Conservation (phyloP, 371 early-diverging fungal genomes). For the Nosema muscidifuracis region DNA sequence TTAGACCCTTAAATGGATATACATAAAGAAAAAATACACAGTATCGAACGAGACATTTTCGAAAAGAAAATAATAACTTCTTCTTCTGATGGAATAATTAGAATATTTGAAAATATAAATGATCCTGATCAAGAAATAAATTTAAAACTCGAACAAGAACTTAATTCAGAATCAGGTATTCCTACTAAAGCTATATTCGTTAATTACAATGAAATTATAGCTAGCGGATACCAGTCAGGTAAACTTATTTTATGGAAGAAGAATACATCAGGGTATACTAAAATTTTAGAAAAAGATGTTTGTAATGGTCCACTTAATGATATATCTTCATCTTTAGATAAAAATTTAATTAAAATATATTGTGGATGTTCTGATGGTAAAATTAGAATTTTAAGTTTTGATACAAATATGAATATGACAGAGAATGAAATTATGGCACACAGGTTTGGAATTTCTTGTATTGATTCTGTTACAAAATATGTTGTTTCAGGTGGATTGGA, state of each 20-base stretch:
- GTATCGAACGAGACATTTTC: conserved; percentile 42
- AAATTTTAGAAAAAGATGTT: conserved; percentile 46
- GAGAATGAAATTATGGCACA: conserved; percentile 33
- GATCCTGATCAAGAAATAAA: background rate
- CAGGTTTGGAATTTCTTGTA: conserved; percentile 50
- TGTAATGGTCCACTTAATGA: conserved; percentile 57
- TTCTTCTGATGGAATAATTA: conserved; percentile 35
- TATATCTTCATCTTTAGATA: background rate
- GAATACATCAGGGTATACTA: conserved; percentile 29
- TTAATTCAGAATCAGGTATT: conserved; percentile 20
- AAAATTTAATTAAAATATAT: conserved; percentile 33
- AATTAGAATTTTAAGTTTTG: conserved; percentile 44
- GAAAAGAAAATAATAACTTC: conserved; percentile 37
- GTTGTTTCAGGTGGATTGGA: conserved; percentile 60
- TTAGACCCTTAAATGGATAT: conserved; percentile 31
- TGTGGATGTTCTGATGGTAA: conserved; percentile 63
- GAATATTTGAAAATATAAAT: conserved; percentile 26
- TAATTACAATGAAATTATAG: conserved; percentile 49
- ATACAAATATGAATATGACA: background rate
- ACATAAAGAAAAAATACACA: conserved; percentile 33
- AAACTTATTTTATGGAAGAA: conserved; percentile 55
- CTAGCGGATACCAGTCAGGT: conserved; percentile 48
- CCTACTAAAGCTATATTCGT: conserved; percentile 46
- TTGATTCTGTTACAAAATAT: conserved; percentile 41
- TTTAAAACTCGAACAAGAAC: background rate